Evolutionary conservation across 1,284 basidiomycete species (phyloP).

Genomic region (Melampsora americana): DNA sequence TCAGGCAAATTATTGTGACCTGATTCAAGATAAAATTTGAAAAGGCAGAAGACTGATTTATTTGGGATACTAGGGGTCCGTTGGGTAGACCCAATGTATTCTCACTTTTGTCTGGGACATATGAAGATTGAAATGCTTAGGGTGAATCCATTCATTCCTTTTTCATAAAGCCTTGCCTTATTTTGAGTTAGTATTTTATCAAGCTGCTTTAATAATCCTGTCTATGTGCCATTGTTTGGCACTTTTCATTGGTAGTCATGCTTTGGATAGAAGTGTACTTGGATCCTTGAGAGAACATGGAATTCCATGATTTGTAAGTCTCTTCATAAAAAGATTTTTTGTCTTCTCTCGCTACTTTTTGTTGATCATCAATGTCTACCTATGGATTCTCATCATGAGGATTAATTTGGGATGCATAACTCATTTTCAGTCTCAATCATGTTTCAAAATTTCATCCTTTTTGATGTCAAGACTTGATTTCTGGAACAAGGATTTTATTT

Average conservation of each 20-base stretch:
- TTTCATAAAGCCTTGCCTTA: no score
- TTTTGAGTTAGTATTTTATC: no score
- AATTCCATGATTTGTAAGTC: background rate
- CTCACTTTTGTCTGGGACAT: background rate
- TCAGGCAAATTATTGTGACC: no score
- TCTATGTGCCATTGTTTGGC: background rate
- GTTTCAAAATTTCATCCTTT: no score
- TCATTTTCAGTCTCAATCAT: background rate
- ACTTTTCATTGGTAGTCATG: background rate
- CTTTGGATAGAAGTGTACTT: background rate
- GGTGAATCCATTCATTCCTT: no score
- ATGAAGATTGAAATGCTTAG: background rate
- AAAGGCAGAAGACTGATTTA: constrained; percentile 67
- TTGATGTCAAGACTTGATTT: no score
- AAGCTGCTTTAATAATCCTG: background rate
- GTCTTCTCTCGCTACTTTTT: no score
- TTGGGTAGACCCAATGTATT: constrained; percentile 52
- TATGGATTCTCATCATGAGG: background rate
- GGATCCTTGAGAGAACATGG: background rate
- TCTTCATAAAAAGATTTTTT: no score
- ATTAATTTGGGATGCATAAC: background rate
- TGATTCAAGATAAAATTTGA: constrained; percentile 66
- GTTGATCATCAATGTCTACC: no score
- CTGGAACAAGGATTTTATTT: no score
- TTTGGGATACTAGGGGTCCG: constrained; percentile 62